These are phyloP conservation scores for Plasmodium coatneyi DNA, from an alignment of 169 alveolate genomes.

Conservation along the genomic window DNA sequence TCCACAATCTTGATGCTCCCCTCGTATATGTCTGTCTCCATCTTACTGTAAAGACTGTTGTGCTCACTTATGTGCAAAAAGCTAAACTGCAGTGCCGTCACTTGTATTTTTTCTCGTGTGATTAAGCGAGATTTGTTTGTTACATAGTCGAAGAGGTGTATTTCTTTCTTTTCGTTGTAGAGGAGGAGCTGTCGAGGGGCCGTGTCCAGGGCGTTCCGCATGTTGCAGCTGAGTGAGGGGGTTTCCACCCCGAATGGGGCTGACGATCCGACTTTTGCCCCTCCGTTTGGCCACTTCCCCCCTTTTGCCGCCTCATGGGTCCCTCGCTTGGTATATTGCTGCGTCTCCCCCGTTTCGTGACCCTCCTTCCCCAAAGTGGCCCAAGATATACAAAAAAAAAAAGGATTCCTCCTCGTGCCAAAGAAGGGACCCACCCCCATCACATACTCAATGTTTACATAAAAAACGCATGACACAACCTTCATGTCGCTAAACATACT, in stretches of 20 bases:
- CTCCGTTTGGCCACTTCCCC: not conserved
- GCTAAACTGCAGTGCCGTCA: conserved; percentile 35
- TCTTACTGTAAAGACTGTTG: conserved; percentile 53
- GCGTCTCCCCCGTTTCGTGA: not conserved
- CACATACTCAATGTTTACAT: conserved; percentile 2
- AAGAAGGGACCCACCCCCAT: not conserved
- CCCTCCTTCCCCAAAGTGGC: not conserved
- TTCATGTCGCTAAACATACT: conserved; percentile 58
- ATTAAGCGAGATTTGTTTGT: conserved; percentile 29
- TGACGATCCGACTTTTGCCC: not conserved
- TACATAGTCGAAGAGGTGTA: conserved; percentile 30
- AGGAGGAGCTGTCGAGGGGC: not conserved
- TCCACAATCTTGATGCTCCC: conserved; percentile 33
- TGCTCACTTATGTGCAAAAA: conserved; percentile 42
- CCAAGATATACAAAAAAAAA: not conserved
- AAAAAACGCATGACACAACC: conserved; percentile 64
- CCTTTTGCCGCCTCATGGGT: not conserved
- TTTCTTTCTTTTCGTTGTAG: conserved; percentile 69
- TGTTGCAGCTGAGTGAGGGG: not conserved
- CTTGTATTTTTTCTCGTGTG: conserved; percentile 2
- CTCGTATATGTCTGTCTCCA: conserved; percentile 23
- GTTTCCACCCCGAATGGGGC: not conserved
- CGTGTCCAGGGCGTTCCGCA: not conserved
- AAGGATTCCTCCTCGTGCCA: not conserved
- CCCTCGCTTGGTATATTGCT: not conserved